These are phyloP conservation scores for Aureobasidium leucospermi DNA, from an alignment of 2,329 filamentous ascomycete genomes.

Conservation along the genomic window DNA sequence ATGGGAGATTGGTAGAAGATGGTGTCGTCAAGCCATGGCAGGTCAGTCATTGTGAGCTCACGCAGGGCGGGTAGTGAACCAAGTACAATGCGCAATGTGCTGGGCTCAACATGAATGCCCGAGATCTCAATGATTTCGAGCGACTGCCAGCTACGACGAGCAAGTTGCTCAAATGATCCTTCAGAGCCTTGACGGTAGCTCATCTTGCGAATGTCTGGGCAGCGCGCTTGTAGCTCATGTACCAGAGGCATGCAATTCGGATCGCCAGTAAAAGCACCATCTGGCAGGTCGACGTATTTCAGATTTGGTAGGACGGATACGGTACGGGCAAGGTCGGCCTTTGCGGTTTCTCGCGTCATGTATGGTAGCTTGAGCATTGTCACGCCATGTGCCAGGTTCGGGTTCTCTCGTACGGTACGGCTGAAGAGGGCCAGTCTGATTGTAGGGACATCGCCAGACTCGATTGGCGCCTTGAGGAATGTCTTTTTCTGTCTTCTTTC, in stretches of 20 bases:
- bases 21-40: slow-evolving; percentile 65
- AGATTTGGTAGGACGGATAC: slow-evolving; percentile 80
- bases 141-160: slow-evolving; percentile 59
- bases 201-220: slow-evolving; percentile 82
- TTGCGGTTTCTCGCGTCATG: slow-evolving; percentile 85
- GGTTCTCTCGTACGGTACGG: slow-evolving; percentile 72
- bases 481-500: slow-evolving; percentile 70
- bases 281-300: slow-evolving; percentile 82
- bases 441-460: slow-evolving; percentile 72
- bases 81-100: slow-evolving; percentile 63
- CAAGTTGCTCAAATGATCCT: slow-evolving; percentile 63
- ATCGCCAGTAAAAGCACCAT: slow-evolving; percentile 80
- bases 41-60: slow-evolving; percentile 66
- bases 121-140: slow-evolving; percentile 68
- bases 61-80: slow-evolving; percentile 58
- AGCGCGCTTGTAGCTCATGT: slow-evolving; percentile 76
- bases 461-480: slow-evolving; percentile 47
- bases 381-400: slow-evolving; percentile 61
- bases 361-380: slow-evolving; percentile 83
- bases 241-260: slow-evolving; percentile 65
- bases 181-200: slow-evolving; percentile 73
- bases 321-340: slow-evolving; percentile 75
- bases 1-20: slow-evolving; percentile 59
- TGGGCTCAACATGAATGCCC: slow-evolving; percentile 61
- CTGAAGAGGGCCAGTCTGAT: slow-evolving; percentile 71